Evolutionary conservation across 257 asterid species (phyloP), one percentile per base, ranked within the genome.

Genomic region (Craterostigma plantagineum): DNA sequence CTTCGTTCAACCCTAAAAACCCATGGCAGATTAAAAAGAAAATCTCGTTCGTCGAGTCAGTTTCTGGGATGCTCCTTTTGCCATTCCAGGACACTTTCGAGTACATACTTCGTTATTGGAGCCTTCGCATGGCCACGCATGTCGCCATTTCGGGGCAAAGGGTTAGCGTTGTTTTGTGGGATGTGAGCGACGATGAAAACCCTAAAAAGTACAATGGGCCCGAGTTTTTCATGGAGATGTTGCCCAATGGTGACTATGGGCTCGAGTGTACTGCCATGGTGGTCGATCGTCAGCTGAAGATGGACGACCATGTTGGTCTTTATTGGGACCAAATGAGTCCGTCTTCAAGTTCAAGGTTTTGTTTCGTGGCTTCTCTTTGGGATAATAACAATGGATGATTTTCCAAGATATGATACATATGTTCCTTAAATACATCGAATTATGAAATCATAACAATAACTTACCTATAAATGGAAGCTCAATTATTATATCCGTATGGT

Each of bases 21-120:
- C 85, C 92, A 0, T 74, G 92, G 81, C 51, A 52, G 46, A 69
- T 76, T 35, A 58, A 47, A 63, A 77, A 77, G 34, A 38, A 16
- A 9, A 42, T 73, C n/a, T 59, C 42, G 5, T 64, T 55, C 15
- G 53, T 18, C 0, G 91, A 77, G 41, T 35, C 48, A 0, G 42
- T 39, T 4, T 35, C 70, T 0, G 64, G 69, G 1, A 71, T 52
- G 7, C 7, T 75, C 1, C 23, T 63, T 0, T 37, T 71, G 14
- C 42, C 74, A 3, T 75, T 51, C 34, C 8, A 16, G 0, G 74
- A 72, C 34, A 49, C 67, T 9, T 67, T 79, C 3, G 67, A 72
- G 38, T 56, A 67, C 35, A 30, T 79, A 14, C 58, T 79, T 2
- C 55, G 77, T 3, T 57, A 72, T 7, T 79, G 80, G 92, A 56